Percentiles rank a stretch among this genome's conserved stretches.
Conservation (phyloP, 2,329 filamentous ascomycete genomes). For the Arthrinium puccinioides region DNA sequence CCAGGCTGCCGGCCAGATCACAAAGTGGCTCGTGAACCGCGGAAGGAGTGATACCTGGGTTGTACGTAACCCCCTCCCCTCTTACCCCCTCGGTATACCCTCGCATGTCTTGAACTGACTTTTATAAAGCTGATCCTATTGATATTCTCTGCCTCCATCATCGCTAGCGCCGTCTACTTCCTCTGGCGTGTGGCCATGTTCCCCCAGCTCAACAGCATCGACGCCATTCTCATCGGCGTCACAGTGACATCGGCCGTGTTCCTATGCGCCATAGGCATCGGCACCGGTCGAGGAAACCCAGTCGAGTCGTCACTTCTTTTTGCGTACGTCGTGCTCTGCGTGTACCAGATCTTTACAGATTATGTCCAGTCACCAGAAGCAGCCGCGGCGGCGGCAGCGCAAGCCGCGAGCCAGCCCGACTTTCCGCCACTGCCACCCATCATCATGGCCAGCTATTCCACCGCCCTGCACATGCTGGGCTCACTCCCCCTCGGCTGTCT, state of each 20-base stretch:
- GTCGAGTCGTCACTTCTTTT: slow-evolving; percentile 94
- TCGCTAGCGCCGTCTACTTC: slow-evolving; percentile 92
- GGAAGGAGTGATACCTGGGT: slow-evolving; percentile 95
- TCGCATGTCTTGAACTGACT: slow-evolving; percentile 27
- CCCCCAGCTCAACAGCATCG: slow-evolving; percentile 84
- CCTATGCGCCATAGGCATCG: slow-evolving; percentile 87
- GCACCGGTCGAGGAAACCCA: slow-evolving; percentile 86
- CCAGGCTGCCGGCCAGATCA: slow-evolving; percentile 89
- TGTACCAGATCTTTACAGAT: slow-evolving; percentile 99
- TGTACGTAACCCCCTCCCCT: slow-evolving; percentile 44
- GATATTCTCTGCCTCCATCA: slow-evolving; percentile 80
- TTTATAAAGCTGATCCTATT: slow-evolving; percentile 69
- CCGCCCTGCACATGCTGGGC: slow-evolving; percentile 75
- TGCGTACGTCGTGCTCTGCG: slow-evolving; percentile 94
- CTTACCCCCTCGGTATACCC: background rate
- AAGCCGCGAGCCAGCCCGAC: slow-evolving; percentile 60
- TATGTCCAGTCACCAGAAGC: slow-evolving; percentile 75
- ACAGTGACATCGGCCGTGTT: slow-evolving; percentile 91
- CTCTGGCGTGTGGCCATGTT: slow-evolving; percentile 93
- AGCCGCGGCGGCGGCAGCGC: slow-evolving; percentile 44
- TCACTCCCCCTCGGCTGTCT: slow-evolving; percentile 76
- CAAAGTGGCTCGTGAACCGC: slow-evolving; percentile 87
- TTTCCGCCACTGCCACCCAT: slow-evolving; percentile 95
- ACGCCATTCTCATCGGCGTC: slow-evolving; percentile 86
- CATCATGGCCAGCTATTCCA: slow-evolving; percentile 97